These are phyloP conservation scores for Solidago caesia DNA, from an alignment of 129 eudicot genomes.

Conservation along the genomic window DNA sequence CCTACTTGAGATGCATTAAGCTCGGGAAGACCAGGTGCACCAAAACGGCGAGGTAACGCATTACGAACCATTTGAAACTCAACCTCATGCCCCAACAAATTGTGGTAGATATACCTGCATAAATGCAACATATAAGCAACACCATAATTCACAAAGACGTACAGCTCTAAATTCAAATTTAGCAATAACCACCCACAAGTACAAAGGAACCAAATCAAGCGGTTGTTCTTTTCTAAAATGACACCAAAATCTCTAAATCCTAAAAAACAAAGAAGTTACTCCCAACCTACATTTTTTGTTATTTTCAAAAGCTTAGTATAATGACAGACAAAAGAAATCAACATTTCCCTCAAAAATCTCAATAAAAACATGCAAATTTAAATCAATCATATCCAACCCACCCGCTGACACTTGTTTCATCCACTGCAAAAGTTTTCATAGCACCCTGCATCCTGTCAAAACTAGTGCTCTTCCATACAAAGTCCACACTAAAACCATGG, in stretches of 20 bases:
- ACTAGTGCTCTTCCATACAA: slow-evolving; percentile 99
- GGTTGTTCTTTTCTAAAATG: no score
- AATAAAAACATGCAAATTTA: not conserved
- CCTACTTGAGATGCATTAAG: slow-evolving; percentile 95
- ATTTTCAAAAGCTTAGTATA: no score
- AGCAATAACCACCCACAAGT: not conserved
- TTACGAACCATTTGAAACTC: slow-evolving; percentile 97
- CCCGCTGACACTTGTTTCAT: slow-evolving; percentile 99
- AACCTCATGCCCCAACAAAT: slow-evolving; percentile 90
- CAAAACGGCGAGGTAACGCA: slow-evolving; percentile 90
- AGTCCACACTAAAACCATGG: slow-evolving; percentile 93
- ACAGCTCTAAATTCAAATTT: not conserved
- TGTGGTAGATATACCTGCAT: slow-evolving; percentile 91
- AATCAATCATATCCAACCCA: slow-evolving; percentile 36
- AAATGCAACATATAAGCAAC: not conserved
- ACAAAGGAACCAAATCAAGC: no score
- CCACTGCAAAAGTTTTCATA: slow-evolving; percentile 92
- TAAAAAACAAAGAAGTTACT: not conserved
- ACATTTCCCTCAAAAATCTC: slow-evolving; percentile 1
- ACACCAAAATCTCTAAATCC: not conserved
- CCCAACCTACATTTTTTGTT: not conserved
- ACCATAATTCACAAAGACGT: not conserved
- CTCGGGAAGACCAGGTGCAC: slow-evolving; percentile 98
- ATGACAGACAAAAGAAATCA: not conserved
- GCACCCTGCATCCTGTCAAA: slow-evolving; percentile 98